Evolutionary conservation across 202 grass and related monocot genomes (phyloP), one percentile per base, ranked within the genome.

Genomic region (Cymbopogon flexuosus): DNA sequence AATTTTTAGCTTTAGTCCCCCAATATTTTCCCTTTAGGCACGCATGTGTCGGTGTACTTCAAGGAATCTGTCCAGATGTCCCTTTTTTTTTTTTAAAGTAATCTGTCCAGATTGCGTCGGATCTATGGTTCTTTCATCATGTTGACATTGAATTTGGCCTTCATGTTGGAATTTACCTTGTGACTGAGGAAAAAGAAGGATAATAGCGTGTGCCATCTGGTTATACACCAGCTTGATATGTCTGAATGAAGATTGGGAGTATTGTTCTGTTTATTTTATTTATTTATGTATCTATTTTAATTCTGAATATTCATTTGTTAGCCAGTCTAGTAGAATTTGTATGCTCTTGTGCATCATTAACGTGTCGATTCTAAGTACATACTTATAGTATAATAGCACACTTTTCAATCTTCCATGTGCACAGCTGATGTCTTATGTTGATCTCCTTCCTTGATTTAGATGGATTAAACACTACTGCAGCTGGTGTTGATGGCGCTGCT

Each of bases 391-490:
- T 18, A 68, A 8, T 62, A 18, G 11, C n/a, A 10, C 62, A n/a
- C 23, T 66, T 37, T 0, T 0, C 16, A 27, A 64, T 19, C 15
- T 67, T 59, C 1, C 40, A 39, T 52, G 49, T 3, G 8, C 18
- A 11, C 51, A 43, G 8, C 30, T 27, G 6, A n/a, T 75, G 12
- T 39, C 68, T 79, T 41, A 86, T 19, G 23, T 76, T 70, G 29
- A 47, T 78, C 64, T 59, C 56, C 19, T 70, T 74, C 16, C 30
- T 82, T 42, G 11, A 6, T 72, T 39, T 68, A 94, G 86, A 81
- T 81, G 76, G 52, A 80, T 59, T 69, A 43, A 63, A 75, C 70
- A 81, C 59, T 72, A 76, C 68, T 80, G 29, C 75, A 75, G 65
- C 65, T 75, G 37, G 19, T 67, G 23, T 45, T 46, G 62, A 87